phyloP scores from a whole-genome alignment of 768 basidiomycete species.

The Agrocybe pediades region DNA sequence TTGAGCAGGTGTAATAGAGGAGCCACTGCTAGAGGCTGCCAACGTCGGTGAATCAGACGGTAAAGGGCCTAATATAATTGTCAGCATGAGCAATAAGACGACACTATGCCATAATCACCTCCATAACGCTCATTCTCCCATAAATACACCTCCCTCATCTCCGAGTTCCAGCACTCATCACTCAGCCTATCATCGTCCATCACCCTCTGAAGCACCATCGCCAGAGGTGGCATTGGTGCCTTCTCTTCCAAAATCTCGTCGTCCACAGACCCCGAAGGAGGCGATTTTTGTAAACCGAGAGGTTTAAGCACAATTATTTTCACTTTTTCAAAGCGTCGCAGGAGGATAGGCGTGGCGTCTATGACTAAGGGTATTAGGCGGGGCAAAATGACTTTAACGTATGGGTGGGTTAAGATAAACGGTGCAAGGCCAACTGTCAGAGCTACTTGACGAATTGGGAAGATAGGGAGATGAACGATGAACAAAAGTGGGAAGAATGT shows the following conservation, averaged over 20 bases:
- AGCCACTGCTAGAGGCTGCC: neutral
- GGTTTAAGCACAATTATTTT: neutral
- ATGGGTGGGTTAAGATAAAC: constrained; percentile 55
- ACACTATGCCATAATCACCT: constrained; percentile 8
- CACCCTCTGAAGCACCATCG: constrained; percentile 36
- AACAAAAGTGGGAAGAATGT: constrained; percentile 53
- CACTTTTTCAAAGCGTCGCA: neutral
- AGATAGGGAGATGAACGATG: constrained; percentile 43
- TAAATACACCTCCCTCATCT: constrained; percentile 69
- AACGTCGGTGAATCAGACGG: constrained; percentile 6
- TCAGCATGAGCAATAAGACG: neutral
- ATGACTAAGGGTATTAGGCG: constrained; percentile 12
- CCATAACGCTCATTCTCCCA: constrained; percentile 81
- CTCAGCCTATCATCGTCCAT: constrained; percentile 68
- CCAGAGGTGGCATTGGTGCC: constrained; percentile 13
- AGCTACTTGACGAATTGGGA: constrained; percentile 49
- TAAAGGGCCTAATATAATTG: constrained; percentile 6
- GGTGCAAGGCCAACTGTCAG: constrained; percentile 53
- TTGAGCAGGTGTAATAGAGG: constrained; percentile 4
- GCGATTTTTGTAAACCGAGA: neutral
- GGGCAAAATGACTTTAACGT: constrained; percentile 32
- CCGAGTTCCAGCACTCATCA: constrained; percentile 64
- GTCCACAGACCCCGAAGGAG: neutral
- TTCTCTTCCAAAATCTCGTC: neutral
- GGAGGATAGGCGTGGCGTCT: constrained; percentile 7